These are phyloP conservation scores for Neolentinus lepideus DNA, from an alignment of 1,284 basidiomycete genomes.

Conservation along the genomic window DNA sequence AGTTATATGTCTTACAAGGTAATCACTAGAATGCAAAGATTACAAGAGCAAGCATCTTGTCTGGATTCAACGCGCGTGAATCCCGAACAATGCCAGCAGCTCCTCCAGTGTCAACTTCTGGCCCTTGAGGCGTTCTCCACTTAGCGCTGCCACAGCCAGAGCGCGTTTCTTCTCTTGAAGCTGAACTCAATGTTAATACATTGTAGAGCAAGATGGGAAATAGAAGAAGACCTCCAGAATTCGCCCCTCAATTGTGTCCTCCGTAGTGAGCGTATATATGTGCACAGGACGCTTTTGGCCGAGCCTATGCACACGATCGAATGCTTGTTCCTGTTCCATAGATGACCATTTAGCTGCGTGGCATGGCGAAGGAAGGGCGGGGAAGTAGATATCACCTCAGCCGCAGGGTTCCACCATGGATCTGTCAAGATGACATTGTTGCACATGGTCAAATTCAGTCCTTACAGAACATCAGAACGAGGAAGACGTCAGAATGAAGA, in stretches of 20 bases:
- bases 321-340: slow-evolving; percentile 46
- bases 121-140: slow-evolving; percentile 75
- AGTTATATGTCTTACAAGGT: no score
- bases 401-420: slow-evolving; percentile 52
- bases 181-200: slow-evolving; percentile 17
- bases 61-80: background rate
- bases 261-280: slow-evolving; percentile 52
- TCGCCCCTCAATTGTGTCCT: slow-evolving; percentile 49
- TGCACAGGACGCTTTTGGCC: slow-evolving; percentile 49
- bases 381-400: no score
- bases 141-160: slow-evolving; percentile 71
- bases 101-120: slow-evolving; percentile 71
- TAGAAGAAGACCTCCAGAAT: slow-evolving; percentile 23
- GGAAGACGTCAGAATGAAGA: background rate
- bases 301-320: slow-evolving; percentile 54
- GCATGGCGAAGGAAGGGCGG: no score
- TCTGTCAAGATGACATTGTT: slow-evolving; percentile 52
- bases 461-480: slow-evolving; percentile 15
- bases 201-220: background rate
- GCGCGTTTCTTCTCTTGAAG: slow-evolving; percentile 78
- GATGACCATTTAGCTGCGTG: no score
- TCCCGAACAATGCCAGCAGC: slow-evolving; percentile 56
- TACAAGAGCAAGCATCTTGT: no score
- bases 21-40: no score
- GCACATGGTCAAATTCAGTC: slow-evolving; percentile 57